Evolutionary conservation across 805 yeast genomes (phyloP).

Genomic region (Torulaspora quercuum): DNA sequence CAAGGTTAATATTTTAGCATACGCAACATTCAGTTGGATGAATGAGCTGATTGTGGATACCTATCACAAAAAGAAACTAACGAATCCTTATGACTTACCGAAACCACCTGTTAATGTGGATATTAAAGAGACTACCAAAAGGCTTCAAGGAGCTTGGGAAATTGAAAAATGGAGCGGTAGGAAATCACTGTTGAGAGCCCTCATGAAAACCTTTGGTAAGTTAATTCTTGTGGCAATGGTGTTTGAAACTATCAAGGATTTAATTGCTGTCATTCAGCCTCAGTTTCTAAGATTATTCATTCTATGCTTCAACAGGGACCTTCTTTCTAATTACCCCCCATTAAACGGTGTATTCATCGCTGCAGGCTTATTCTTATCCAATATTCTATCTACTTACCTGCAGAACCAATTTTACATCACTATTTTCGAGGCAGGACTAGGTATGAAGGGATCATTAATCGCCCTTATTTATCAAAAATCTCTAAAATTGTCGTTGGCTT

Average conservation of each 20-base stretch:
- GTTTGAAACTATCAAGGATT: conserved; percentile 41
- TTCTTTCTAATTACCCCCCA: conserved; percentile 41
- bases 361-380: conserved; percentile 56
- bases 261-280: conserved; percentile 49
- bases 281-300: conserved; percentile 53
- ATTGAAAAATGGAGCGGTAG: conserved; percentile 31
- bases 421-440: conserved; percentile 59
- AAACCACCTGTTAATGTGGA: conserved; percentile 41
- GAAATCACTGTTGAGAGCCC: conserved; percentile 37
- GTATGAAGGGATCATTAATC: conserved; percentile 61
- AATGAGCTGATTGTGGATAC: conserved; percentile 43
- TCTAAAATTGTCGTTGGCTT: conserved; percentile 60
- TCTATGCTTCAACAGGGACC: conserved; percentile 39
- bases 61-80: conserved; percentile 39
- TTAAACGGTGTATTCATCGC: conserved; percentile 64
- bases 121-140: conserved; percentile 35
- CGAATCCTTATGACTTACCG: conserved; percentile 43
- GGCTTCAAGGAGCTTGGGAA: conserved; percentile 38
- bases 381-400: conserved; percentile 57
- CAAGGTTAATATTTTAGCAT: conserved; percentile 35
- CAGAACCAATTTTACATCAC: conserved; percentile 65
- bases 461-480: conserved; percentile 70
- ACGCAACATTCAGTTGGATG: conserved; percentile 48
- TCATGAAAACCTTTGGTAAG: conserved; percentile 40
- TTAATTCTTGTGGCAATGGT: conserved; percentile 37